These are phyloP conservation scores for Blastobotrys indianensis DNA, from an alignment of 1,139 yeast species.

Conservation along the genomic window DNA sequence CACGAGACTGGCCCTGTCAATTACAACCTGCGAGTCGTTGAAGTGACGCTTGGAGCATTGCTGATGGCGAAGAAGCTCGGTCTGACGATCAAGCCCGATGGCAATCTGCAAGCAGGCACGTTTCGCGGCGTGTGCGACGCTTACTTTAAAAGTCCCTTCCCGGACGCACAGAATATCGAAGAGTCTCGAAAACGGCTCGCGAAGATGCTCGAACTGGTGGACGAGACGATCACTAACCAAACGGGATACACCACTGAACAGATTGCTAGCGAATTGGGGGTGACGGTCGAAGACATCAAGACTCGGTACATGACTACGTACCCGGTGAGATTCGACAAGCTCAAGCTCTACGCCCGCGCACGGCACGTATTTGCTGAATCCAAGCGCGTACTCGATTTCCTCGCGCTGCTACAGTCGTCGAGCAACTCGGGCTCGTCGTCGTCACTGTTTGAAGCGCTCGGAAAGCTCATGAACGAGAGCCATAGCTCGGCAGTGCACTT, in stretches of 20 bases:
- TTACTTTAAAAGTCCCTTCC: constrained; percentile 37
- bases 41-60: constrained; percentile 59
- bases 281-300: constrained; percentile 42
- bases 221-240: constrained; percentile 33
- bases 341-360: constrained; percentile 55
- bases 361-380: constrained; percentile 63
- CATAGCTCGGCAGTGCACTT: constrained; percentile 47
- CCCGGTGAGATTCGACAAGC: constrained; percentile 51
- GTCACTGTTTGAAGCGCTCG: constrained; percentile 36
- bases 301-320: constrained; percentile 45
- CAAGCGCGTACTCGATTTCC: constrained; percentile 50
- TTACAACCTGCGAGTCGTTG: constrained; percentile 67
- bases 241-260: constrained; percentile 49
- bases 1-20: constrained; percentile 65
- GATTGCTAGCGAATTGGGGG: constrained; percentile 43
- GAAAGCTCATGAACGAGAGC: constrained; percentile 53
- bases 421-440: too few relatives aligned
- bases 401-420: constrained; percentile 23
- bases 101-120: constrained; percentile 57
- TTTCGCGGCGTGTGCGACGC: constrained; percentile 59
- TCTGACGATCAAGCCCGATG: constrained; percentile 44
- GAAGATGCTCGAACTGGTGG: constrained; percentile 42
- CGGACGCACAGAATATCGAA: constrained; percentile 49
- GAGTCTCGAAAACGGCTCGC: constrained; percentile 39
- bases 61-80: constrained; percentile 47